phyloP scores from a whole-genome alignment of 108 stramenopile species.

The Conticribra weissflogii region DNA sequence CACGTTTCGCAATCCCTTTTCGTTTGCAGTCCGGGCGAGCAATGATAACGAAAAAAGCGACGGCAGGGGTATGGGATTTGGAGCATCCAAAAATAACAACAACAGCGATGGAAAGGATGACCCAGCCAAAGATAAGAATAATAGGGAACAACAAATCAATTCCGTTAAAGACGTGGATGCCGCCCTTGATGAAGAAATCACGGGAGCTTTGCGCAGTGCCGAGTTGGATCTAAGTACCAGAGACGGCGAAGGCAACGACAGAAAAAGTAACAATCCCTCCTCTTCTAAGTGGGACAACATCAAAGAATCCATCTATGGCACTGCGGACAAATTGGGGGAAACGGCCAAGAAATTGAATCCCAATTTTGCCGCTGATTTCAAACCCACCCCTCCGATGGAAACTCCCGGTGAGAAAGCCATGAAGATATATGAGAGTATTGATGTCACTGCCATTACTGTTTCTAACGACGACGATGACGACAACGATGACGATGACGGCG shows the following conservation, averaged over 20 bases:
- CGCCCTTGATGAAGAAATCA: constrained; percentile 18
- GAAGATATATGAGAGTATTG: constrained; percentile 28
- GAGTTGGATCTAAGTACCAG: constrained; percentile 5
- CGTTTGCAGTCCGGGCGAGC: too few species aligned
- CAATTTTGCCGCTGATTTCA: background rate
- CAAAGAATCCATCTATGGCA: constrained; percentile 13
- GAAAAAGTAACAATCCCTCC: background rate
- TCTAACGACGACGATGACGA: background rate
- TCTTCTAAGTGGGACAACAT: constrained; percentile 6
- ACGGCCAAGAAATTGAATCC: background rate
- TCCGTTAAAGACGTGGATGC: constrained; percentile 27
- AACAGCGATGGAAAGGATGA: background rate
- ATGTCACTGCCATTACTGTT: constrained; percentile 1
- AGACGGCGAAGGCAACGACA: background rate
- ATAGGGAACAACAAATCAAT: background rate
- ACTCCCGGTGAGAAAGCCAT: constrained; percentile 22
- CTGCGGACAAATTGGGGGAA: background rate
- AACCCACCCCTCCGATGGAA: constrained; percentile 6
- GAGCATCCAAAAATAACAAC: background rate
- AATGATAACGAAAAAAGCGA: too few species aligned
- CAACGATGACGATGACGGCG: background rate
- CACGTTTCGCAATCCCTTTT: too few species aligned
- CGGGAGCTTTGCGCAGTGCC: constrained; percentile 18
- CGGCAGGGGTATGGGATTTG: too few species aligned
- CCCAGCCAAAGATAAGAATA: background rate